These are phyloP conservation scores for Anisodus tanguticus DNA, from an alignment of 257 asterid genomes.

Conservation along the genomic window DNA sequence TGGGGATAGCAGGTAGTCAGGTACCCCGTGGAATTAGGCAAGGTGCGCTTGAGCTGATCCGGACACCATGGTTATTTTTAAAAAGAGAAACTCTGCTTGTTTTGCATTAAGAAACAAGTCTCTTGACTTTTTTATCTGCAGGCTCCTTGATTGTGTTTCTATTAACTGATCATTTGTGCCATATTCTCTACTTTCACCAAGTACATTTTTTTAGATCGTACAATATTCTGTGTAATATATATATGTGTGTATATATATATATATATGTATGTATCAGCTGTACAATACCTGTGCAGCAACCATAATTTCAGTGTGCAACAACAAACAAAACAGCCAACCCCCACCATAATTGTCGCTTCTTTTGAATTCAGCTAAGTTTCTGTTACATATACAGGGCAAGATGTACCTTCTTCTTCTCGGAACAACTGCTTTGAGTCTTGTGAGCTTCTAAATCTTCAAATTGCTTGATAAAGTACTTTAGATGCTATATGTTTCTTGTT, in stretches of 20 bases:
- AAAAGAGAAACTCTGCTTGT: background rate
- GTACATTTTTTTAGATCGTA: background rate
- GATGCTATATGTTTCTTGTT: background rate
- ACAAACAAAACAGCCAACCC: background rate
- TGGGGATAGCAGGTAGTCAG: background rate
- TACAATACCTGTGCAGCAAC: slow-evolving; percentile 6
- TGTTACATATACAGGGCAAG: slow-evolving; percentile 64
- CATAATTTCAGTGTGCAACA: background rate
- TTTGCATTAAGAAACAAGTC: slow-evolving; percentile 15
- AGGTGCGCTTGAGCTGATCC: background rate
- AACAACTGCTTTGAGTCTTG: slow-evolving; percentile 94
- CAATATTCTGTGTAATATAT: background rate
- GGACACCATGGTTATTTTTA: background rate
- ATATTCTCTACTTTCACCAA: slow-evolving; percentile 10
- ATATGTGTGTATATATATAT: background rate
- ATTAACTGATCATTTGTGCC: slow-evolving; percentile 9
- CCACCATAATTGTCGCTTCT: background rate
- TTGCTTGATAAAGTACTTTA: slow-evolving; percentile 4
- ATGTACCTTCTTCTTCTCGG: slow-evolving; percentile 97
- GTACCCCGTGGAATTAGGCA: background rate
- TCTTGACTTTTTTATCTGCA: background rate
- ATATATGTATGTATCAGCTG: background rate
- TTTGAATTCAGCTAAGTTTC: slow-evolving; percentile 26
- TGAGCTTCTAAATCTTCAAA: slow-evolving; percentile 46
- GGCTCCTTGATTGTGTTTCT: background rate